phyloP scores from a whole-genome alignment of 306 rosid species.

The Boehmeria nivea region DNA sequence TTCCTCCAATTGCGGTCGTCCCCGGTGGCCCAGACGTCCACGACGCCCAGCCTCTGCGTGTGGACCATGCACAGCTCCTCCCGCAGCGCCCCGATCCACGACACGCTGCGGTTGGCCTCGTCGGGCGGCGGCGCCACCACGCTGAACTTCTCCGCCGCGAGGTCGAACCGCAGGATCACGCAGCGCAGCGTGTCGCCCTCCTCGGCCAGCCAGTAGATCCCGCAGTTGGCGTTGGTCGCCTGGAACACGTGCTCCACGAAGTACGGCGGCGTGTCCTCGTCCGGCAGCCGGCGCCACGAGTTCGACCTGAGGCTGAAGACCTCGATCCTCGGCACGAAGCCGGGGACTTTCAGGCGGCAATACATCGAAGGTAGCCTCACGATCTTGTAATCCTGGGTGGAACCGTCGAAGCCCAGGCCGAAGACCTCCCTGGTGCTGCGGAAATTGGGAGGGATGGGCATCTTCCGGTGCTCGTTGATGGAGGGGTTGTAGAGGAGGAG shows the following conservation, averaged over 20 bases:
- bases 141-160: slow-evolving; percentile 29
- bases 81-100: slow-evolving; percentile 29
- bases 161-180: slow-evolving; percentile 29
- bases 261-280: slow-evolving; percentile 26
- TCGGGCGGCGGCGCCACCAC: slow-evolving; percentile 20
- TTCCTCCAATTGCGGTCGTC: slow-evolving; percentile 30
- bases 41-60: slow-evolving; percentile 21
- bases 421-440: slow-evolving; percentile 29
- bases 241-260: slow-evolving; percentile 35
- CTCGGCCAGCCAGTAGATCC: slow-evolving; percentile 32
- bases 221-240: slow-evolving; percentile 26
- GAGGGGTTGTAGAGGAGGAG: slow-evolving; percentile 39
- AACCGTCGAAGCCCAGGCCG: slow-evolving; percentile 27
- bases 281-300: slow-evolving; percentile 30
- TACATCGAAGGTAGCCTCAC: slow-evolving; percentile 33
- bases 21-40: slow-evolving; percentile 27
- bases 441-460: slow-evolving; percentile 22
- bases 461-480: slow-evolving; percentile 24
- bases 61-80: slow-evolving; percentile 27
- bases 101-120: slow-evolving; percentile 4
- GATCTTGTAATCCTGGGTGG: slow-evolving; percentile 23
- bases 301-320: slow-evolving; percentile 17
- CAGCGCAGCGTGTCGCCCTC: neutral
- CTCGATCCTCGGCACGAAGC: slow-evolving; percentile 23
- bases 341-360: slow-evolving; percentile 18